Conservation (phyloP, 75 land plant genomes). For the Cupressus sempervirens region DNA sequence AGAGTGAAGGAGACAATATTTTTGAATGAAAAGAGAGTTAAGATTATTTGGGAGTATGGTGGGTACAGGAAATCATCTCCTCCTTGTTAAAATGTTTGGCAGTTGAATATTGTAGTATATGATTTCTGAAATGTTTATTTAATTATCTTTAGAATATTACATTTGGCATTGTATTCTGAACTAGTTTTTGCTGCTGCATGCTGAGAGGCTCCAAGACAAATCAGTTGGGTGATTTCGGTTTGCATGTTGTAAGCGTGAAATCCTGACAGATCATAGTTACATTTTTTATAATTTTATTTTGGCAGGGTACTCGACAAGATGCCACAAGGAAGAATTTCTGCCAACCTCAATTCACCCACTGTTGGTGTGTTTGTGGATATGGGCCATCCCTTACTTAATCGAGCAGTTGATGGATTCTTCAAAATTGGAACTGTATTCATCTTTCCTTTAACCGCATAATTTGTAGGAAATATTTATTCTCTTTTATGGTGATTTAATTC, state of each 20-base stretch:
- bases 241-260: neutral
- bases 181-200: neutral
- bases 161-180: neutral
- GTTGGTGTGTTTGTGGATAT: constrained; percentile 61
- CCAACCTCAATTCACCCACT: constrained; percentile 43
- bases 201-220: neutral
- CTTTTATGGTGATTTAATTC: neutral
- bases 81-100: neutral
- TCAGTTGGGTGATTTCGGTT: neutral
- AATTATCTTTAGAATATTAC: neutral
- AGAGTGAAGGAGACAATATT: neutral
- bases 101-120: neutral
- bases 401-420: constrained; percentile 75
- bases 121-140: neutral
- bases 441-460: neutral
- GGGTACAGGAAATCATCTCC: neutral
- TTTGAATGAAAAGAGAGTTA: neutral
- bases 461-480: neutral
- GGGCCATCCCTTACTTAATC: constrained; percentile 82
- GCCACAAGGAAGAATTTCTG: constrained; percentile 45
- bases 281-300: neutral
- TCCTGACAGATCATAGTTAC: neutral
- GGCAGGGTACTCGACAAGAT: constrained; percentile 26
- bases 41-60: neutral
- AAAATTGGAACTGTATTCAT: constrained; percentile 66